These are phyloP conservation scores for Agaricus sinodeliciosus DNA, from an alignment of 768 basidiomycete genomes.

Conservation along the genomic window DNA sequence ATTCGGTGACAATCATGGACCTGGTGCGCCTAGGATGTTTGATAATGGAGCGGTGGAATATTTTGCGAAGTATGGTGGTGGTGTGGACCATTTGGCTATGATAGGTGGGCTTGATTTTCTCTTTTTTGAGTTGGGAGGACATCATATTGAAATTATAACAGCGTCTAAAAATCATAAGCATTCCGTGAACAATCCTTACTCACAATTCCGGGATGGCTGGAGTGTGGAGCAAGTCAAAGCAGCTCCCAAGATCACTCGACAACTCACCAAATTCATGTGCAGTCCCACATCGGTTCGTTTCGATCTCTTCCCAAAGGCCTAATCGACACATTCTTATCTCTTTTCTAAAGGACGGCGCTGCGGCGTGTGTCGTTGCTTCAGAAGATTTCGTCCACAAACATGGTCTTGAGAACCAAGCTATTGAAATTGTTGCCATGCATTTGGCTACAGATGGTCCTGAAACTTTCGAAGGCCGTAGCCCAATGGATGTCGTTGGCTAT, in stretches of 20 bases:
- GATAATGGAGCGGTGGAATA: slow-evolving; percentile 74
- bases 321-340: not conserved
- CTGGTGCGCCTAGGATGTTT: slow-evolving; percentile 68
- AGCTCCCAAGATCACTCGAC: slow-evolving; percentile 61
- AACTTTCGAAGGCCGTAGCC: slow-evolving; percentile 60
- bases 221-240: slow-evolving; percentile 61
- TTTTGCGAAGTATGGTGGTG: slow-evolving; percentile 65
- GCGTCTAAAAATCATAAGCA: slow-evolving; percentile 84
- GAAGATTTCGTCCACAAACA: slow-evolving; percentile 72
- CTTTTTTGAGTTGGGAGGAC: not conserved
- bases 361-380: slow-evolving; percentile 71
- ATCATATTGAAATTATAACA: slow-evolving; percentile 17
- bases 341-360: slow-evolving; percentile 56
- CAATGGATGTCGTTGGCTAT: slow-evolving; percentile 82
- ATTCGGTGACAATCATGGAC: slow-evolving; percentile 62
- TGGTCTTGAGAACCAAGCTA: slow-evolving; percentile 77
- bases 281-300: slow-evolving; percentile 68
- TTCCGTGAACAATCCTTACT: slow-evolving; percentile 78
- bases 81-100: slow-evolving; percentile 60
- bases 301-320: not conserved
- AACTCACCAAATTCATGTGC: slow-evolving; percentile 82
- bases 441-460: slow-evolving; percentile 59
- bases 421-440: slow-evolving; percentile 67
- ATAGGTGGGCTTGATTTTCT: slow-evolving; percentile 47
- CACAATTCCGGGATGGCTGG: slow-evolving; percentile 80